Evolutionary conservation across 2,329 filamentous ascomycete genomes (phyloP).

Genomic region (Fusarium nodosum): DNA sequence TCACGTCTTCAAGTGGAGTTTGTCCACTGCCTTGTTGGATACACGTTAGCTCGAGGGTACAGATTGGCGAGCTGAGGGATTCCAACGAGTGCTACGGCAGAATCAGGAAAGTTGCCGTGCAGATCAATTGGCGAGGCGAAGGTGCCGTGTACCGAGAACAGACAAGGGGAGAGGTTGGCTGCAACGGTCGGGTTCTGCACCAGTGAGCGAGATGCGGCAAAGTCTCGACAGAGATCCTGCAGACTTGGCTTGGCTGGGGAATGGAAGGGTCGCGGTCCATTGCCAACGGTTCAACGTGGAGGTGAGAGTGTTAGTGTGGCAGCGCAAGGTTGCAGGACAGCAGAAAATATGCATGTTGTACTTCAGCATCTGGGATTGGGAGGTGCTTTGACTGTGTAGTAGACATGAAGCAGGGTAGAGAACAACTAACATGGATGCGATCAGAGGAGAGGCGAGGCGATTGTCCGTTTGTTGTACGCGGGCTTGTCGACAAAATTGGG

Average conservation of each 20-base stretch:
- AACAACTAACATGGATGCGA: slow-evolving; percentile 16
- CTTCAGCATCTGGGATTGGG: slow-evolving; percentile 3
- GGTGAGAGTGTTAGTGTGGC: not conserved
- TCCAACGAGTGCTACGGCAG: not conserved
- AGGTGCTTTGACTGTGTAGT: slow-evolving; percentile 2
- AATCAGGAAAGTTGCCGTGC: slow-evolving; percentile 11
- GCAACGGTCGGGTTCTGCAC: not conserved
- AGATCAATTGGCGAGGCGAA: slow-evolving; percentile 32
- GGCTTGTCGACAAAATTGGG: not conserved
- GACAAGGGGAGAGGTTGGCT: not conserved
- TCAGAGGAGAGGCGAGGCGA: slow-evolving; percentile 5
- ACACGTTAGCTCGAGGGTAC: not conserved
- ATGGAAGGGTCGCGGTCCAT: not conserved
- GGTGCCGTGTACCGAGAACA: not conserved
- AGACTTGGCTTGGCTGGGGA: slow-evolving; percentile 10
- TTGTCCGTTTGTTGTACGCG: not conserved
- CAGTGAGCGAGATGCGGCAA: slow-evolving; percentile 7
- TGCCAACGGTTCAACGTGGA: not conserved
- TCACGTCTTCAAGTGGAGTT: slow-evolving; percentile 6
- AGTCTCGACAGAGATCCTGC: slow-evolving; percentile 30
- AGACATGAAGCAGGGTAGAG: not conserved
- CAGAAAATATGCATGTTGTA: slow-evolving; percentile 9
- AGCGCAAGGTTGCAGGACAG: not conserved
- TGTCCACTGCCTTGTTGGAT: not conserved
- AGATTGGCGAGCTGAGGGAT: slow-evolving; percentile 41